These are phyloP conservation scores for Serpula lacrymans DNA, from an alignment of 768 basidiomycete species.

Conservation along the genomic window DNA sequence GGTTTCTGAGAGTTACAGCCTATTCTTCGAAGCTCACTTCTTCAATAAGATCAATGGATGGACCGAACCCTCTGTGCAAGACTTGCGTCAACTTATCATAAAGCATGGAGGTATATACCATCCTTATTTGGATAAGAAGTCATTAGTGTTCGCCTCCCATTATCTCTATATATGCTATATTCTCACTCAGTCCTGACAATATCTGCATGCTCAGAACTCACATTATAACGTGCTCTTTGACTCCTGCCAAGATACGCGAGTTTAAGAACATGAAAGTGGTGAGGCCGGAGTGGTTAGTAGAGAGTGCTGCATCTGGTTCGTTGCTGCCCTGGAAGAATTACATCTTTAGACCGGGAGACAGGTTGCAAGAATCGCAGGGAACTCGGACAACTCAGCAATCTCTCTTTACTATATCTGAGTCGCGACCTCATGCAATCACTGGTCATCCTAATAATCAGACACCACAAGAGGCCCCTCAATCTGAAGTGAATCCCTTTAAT, in stretches of 20 bases:
- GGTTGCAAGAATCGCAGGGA: conserved; percentile 50
- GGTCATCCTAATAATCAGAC: conserved; percentile 5
- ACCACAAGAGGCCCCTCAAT: conserved; percentile 9
- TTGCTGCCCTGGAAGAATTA: conserved; percentile 83
- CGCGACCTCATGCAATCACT: neutral
- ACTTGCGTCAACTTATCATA: conserved; percentile 74
- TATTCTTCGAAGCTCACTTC: neutral
- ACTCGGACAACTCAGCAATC: conserved; percentile 35
- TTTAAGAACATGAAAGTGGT: conserved; percentile 91
- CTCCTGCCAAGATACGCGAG: conserved; percentile 84
- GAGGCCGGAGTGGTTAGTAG: conserved; percentile 81
- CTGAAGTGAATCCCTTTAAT: conserved; percentile 5
- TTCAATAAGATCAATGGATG: conserved; percentile 94
- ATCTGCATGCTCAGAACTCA: conserved; percentile 58
- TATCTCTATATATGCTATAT: conserved; percentile 3
- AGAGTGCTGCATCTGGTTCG: conserved; percentile 63
- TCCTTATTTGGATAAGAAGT: conserved; percentile 79
- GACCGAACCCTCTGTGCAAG: conserved; percentile 84
- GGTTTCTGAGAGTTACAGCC: conserved; percentile 22
- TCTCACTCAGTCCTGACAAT: neutral
- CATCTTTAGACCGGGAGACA: conserved; percentile 49
- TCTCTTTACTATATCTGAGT: conserved; percentile 21
- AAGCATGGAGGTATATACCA: conserved; percentile 81
- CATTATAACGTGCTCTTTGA: conserved; percentile 88
- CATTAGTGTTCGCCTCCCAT: conserved; percentile 55